Conservation (phyloP, 768 basidiomycete genomes). For the Boletus pseudopeckii region DNA sequence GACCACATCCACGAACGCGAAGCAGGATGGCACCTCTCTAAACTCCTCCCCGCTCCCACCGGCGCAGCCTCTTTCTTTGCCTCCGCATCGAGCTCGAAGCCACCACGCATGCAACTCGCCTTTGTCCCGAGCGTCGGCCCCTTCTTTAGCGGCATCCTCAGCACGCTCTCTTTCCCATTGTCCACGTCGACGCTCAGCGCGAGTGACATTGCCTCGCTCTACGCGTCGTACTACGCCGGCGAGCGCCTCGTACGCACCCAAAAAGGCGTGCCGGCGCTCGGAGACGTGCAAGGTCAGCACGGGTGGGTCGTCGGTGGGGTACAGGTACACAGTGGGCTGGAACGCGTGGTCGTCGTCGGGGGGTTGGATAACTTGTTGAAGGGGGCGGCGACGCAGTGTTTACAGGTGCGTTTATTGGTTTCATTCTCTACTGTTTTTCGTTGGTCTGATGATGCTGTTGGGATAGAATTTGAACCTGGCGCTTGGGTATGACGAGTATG, state of each 20-base stretch:
- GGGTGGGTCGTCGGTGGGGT: conserved; percentile 91
- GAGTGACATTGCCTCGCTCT: conserved; percentile 66
- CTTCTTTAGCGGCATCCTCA: conserved; percentile 97
- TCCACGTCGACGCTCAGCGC: conserved; percentile 58
- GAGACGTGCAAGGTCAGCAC: conserved; percentile 77
- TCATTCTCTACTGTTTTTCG: neutral
- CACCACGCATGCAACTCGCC: conserved; percentile 52
- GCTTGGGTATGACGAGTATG: conserved; percentile 81
- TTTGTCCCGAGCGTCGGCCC: conserved; percentile 87
- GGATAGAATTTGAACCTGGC: conserved; percentile 84
- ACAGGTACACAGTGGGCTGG: conserved; percentile 86
- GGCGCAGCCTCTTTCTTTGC: neutral
- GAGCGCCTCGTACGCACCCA: conserved; percentile 72
- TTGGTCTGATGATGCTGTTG: neutral
- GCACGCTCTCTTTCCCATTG: conserved; percentile 81
- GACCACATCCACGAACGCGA: conserved; percentile 99
- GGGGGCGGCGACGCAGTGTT: conserved; percentile 97
- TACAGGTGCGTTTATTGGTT: conserved; percentile 67
- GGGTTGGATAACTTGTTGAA: conserved; percentile 96
- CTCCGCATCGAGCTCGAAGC: neutral
- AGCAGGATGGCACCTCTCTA: conserved; percentile 78
- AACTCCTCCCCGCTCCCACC: conserved; percentile 38
- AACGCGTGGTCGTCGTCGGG: conserved; percentile 92
- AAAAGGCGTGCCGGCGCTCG: conserved; percentile 68
- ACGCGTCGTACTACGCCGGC: conserved; percentile 68